These are phyloP conservation scores for Cerioporus squamosus DNA, from an alignment of 1,284 basidiomycete species.

Conservation along the genomic window DNA sequence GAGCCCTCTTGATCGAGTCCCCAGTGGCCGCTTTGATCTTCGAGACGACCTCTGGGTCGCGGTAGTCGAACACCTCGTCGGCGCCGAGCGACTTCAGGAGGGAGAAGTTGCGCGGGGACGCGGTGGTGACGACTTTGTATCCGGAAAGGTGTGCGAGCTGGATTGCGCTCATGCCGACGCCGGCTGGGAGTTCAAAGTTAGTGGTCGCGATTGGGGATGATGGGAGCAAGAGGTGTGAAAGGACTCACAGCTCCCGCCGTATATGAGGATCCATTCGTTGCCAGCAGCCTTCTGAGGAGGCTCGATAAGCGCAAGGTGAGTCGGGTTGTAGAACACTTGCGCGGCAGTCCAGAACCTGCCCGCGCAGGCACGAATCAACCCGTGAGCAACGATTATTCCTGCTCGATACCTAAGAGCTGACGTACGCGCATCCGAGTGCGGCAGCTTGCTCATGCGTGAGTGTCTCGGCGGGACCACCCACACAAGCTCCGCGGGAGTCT, in stretches of 20 bases:
- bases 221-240: too few relatives aligned
- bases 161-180: conserved; percentile 47
- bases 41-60: conserved; percentile 24
- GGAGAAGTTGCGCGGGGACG: conserved; percentile 43
- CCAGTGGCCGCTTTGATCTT: conserved; percentile 30
- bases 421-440: conserved; percentile 41
- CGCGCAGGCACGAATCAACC: too few relatives aligned
- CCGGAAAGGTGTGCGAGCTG: conserved; percentile 47
- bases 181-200: conserved; percentile 10
- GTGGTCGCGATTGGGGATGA: too few relatives aligned
- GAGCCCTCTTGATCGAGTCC: conserved; percentile 22
- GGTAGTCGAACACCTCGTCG: conserved; percentile 41
- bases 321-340: conserved; percentile 38
- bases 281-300: conserved; percentile 22
- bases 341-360: conserved; percentile 38
- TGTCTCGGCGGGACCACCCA: conserved; percentile 38
- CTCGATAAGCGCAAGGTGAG: conserved; percentile 27
- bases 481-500: conserved; percentile 34
- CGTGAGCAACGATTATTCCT: too few relatives aligned
- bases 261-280: conserved; percentile 32
- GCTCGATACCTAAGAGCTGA: too few relatives aligned
- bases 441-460: conserved; percentile 42
- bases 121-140: conserved; percentile 44
- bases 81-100: conserved; percentile 47
- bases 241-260: conserved; percentile 35